Conservation (phyloP, 345 rosid genomes). For the Arabidopsis suecica region DNA sequence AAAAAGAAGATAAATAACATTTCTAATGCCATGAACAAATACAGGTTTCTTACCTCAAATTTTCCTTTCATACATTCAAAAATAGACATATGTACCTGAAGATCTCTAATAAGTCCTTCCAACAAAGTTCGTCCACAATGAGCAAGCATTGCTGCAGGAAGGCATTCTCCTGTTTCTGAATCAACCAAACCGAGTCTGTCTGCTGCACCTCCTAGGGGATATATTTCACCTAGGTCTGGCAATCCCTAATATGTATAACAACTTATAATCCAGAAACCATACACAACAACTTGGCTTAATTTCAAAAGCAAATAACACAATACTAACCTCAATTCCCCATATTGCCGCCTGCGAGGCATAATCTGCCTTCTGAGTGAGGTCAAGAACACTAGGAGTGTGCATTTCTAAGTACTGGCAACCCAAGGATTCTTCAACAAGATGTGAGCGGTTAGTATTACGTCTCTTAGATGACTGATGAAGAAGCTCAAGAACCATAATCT, state of each 20-base stretch:
- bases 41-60: background rate
- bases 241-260: conserved; percentile 73
- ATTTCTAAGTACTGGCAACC: conserved; percentile 69
- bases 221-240: conserved; percentile 94
- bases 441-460: conserved; percentile 52
- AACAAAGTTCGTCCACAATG: conserved; percentile 89
- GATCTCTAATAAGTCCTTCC: conserved; percentile 95
- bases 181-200: conserved; percentile 91
- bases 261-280: conserved; percentile 53
- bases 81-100: conserved; percentile 65
- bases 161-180: conserved; percentile 83
- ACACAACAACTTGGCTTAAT: background rate
- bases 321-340: conserved; percentile 88
- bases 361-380: conserved; percentile 70
- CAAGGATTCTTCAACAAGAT: conserved; percentile 51
- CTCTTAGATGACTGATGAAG: conserved; percentile 63
- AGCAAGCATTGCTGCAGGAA: conserved; percentile 97
- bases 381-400: conserved; percentile 73
- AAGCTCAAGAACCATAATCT: conserved; percentile 81
- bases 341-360: conserved; percentile 91
- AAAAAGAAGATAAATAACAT: background rate
- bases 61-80: conserved; percentile 19
- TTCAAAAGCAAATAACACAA: conserved; percentile 15
- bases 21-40: conserved; percentile 5
- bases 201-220: conserved; percentile 91